Percentiles rank a stretch among this genome's conserved stretches.
These are phyloP conservation scores for Vitis hybrid DNA, from an alignment of 177 flowering plant species.

Conservation along the genomic window DNA sequence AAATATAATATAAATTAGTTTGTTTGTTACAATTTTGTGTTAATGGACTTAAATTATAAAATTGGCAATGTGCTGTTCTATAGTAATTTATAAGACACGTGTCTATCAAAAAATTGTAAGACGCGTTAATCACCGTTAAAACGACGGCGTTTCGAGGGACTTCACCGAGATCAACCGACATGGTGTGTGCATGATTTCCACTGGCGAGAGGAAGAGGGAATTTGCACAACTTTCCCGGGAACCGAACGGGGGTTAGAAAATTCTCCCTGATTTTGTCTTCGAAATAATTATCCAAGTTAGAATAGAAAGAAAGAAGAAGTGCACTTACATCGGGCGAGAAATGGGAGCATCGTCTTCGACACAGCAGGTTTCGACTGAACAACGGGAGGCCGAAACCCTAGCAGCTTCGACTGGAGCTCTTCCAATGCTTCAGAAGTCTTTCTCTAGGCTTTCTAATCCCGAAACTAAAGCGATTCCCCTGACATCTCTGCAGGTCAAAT, in stretches of 20 bases:
- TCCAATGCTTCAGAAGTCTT: conserved; percentile 61
- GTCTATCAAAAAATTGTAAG: too few relatives aligned
- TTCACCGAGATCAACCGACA: too few relatives aligned
- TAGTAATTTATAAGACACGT: too few relatives aligned
- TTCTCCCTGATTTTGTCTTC: not conserved
- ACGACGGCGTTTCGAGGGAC: too few relatives aligned
- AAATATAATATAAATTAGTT: too few relatives aligned
- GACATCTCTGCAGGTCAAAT: conserved; percentile 52
- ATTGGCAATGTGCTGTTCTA: too few relatives aligned
- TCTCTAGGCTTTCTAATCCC: conserved; percentile 64
- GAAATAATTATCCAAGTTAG: not conserved
- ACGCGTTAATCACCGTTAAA: too few relatives aligned
- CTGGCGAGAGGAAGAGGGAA: not conserved
- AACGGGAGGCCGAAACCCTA: conserved; percentile 54
- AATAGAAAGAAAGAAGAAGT: not conserved
- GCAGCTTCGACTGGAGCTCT: conserved; percentile 81
- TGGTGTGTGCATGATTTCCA: too few relatives aligned
- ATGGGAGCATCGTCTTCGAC: conserved; percentile 84
- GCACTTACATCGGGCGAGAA: not conserved
- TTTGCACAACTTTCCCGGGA: not conserved
- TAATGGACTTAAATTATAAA: too few relatives aligned
- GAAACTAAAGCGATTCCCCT: conserved; percentile 48
- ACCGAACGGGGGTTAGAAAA: not conserved
- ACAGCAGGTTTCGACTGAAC: conserved; percentile 43
- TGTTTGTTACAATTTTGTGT: too few relatives aligned